These are phyloP conservation scores for Botrytis pseudocinerea DNA, from an alignment of 2,329 filamentous ascomycete genomes.

Conservation along the genomic window DNA sequence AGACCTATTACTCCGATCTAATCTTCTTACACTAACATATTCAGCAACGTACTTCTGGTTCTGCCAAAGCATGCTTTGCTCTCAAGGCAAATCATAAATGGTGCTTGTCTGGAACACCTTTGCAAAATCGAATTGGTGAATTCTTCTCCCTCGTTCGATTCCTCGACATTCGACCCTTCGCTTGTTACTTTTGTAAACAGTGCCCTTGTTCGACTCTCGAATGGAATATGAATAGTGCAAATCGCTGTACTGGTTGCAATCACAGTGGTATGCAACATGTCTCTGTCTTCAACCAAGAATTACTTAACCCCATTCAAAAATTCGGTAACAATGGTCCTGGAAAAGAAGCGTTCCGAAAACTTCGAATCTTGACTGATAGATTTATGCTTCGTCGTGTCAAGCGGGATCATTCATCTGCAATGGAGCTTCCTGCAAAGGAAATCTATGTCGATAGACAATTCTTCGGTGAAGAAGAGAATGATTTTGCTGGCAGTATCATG, in stretches of 20 bases:
- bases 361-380: slow-evolving; percentile 84
- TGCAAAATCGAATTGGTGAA: slow-evolving; percentile 96
- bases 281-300: slow-evolving; percentile 90
- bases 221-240: slow-evolving; percentile 75
- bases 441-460: slow-evolving; percentile 91
- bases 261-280: slow-evolving; percentile 58
- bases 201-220: slow-evolving; percentile 80
- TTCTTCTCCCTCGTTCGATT: slow-evolving; percentile 95
- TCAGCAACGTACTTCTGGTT: slow-evolving; percentile 78
- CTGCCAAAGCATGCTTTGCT: slow-evolving; percentile 92
- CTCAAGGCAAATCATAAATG: slow-evolving; percentile 86
- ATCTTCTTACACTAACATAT: slow-evolving; percentile 24
- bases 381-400: slow-evolving; percentile 97
- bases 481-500: slow-evolving; percentile 96
- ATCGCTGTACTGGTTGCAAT: slow-evolving; percentile 69
- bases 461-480: slow-evolving; percentile 93
- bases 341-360: slow-evolving; percentile 71
- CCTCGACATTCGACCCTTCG: slow-evolving; percentile 83
- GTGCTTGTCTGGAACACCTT: slow-evolving; percentile 91
- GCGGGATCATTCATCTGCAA: slow-evolving; percentile 86
- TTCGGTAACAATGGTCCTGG: slow-evolving; percentile 64
- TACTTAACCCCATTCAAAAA: slow-evolving; percentile 78
- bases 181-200: slow-evolving; percentile 89
- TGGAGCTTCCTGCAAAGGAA: slow-evolving; percentile 96
- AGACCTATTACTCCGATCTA: slow-evolving; percentile 9